Percentiles rank a stretch among this genome's conserved stretches.
phyloP scores from a whole-genome alignment of 1,139 yeast species.

The Geotrichum cucujoidarum region DNA sequence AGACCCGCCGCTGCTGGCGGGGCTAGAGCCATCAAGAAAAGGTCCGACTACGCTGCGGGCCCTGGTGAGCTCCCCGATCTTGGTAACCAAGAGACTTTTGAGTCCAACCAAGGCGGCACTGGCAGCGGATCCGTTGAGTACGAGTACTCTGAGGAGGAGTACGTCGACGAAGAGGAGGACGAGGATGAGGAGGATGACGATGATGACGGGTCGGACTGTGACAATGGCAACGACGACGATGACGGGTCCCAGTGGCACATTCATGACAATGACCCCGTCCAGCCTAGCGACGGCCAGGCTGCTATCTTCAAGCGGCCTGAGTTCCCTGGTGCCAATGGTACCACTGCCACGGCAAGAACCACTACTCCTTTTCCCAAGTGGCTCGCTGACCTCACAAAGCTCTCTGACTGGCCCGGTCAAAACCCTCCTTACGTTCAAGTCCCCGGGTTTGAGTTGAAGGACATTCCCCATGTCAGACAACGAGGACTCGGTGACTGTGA shows the following conservation, averaged over 20 bases:
- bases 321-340: not conserved
- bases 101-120: too few species aligned
- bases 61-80: not conserved
- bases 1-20: too few species aligned
- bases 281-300: not conserved
- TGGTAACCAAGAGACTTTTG: too few species aligned
- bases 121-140: too few species aligned
- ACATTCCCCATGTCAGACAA: constrained; percentile 45
- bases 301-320: not conserved
- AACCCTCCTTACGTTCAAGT: constrained; percentile 85
- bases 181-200: constrained; percentile 25
- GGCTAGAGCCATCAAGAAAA: too few species aligned
- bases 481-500: constrained; percentile 62
- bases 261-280: constrained; percentile 1
- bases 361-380: constrained; percentile 57
- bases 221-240: constrained; percentile 33
- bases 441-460: constrained; percentile 57
- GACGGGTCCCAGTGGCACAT: constrained; percentile 32
- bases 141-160: constrained; percentile 13
- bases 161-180: constrained; percentile 7
- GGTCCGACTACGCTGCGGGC: not conserved
- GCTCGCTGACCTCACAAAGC: constrained; percentile 70
- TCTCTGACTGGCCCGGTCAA: constrained; percentile 73
- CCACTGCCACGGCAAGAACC: constrained; percentile 7
- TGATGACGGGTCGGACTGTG: constrained; percentile 30